Base-by-base conservation (phyloP, 257 asterid species). In the Solanum ahanhuiri region DNA sequence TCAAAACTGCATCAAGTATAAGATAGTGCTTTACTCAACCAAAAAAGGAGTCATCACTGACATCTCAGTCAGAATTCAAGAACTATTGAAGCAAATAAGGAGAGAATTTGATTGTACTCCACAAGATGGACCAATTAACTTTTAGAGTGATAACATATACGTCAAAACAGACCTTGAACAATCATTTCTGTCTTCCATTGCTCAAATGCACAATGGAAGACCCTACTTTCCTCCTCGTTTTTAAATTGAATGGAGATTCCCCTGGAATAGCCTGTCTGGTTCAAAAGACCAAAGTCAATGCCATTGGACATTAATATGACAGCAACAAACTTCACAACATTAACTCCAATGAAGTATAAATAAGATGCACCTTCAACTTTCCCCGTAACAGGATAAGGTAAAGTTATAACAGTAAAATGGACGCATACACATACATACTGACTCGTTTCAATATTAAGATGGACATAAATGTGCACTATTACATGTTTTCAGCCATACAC, bases 181-280 rank as follows among this genome's bases (percentile, higher is more conserved):
- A 69, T 90, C 91, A 88, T 91, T 90, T 92, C 94, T 89, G 92
- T 93, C 93, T 93, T 95, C 98, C 98, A 94, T 89, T 94, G 95
- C 91, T 95, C 99, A 93, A 94, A 97, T 86, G 99, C 97, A 91
- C 91, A 86, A 89, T 95, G 98, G 92, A 97, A 97, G 91, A 94
- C 93, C 90, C 92, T 90, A 91, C 98, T 92, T 89, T 97, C 99
- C 90, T 94, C 98, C 91, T 97, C 97, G 85, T 91, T 92, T 90
- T 91, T 93, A 93, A 97, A 97, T 88, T 94, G 96, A 91, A 97
- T 90, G 89, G 95, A 90, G 91, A 94, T 90, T 90, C 98, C 99
- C 87, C 93, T 93, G 89, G 98, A 97, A 93, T 89, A 97, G 92
- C 89, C 90, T 91, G 93, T 91, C 99, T 95, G 98, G 86, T 91